Conservation (phyloP, 768 basidiomycete species). For the Lentinula boryana region DNA sequence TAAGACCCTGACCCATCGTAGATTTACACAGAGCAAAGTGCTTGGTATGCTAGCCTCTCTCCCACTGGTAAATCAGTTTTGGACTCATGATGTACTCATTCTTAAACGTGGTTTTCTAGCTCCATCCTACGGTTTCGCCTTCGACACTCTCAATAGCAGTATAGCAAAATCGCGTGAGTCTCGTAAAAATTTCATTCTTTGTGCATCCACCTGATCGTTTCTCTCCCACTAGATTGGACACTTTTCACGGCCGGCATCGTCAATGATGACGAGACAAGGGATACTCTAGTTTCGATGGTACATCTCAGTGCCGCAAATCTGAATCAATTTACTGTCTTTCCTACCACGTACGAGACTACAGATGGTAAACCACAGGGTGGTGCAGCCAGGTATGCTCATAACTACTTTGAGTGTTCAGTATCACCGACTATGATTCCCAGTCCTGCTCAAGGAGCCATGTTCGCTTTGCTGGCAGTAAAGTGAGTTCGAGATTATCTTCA, state of each 20-base stretch:
- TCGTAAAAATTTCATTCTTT: not conserved
- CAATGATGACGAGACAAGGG: not conserved
- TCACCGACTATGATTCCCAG: not conserved
- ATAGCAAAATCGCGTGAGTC: constrained; percentile 7
- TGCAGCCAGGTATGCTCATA: not conserved
- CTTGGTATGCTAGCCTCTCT: not conserved
- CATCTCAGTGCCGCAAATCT: not conserved
- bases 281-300: constrained; percentile 3
- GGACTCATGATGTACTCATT: not conserved
- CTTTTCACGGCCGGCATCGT: constrained; percentile 5
- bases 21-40: not conserved
- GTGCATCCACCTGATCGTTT: not conserved
- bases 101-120: not conserved
- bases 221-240: constrained; percentile 1
- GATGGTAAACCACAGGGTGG: not conserved
- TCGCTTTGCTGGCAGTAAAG: constrained; percentile 11
- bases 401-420: not conserved
- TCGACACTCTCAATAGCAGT: not conserved
- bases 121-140: not conserved
- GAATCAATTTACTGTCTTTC: not conserved
- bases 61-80: not conserved
- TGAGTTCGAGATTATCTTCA: constrained; percentile 6
- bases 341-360: constrained; percentile 2
- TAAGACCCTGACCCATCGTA: not conserved
- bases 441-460: constrained; percentile 4